Percentiles rank a stretch among this genome's conserved stretches.
phyloP scores from a whole-genome alignment of 495 filamentous ascomycete genomes.

The Melanomma pulvis-pyrius region DNA sequence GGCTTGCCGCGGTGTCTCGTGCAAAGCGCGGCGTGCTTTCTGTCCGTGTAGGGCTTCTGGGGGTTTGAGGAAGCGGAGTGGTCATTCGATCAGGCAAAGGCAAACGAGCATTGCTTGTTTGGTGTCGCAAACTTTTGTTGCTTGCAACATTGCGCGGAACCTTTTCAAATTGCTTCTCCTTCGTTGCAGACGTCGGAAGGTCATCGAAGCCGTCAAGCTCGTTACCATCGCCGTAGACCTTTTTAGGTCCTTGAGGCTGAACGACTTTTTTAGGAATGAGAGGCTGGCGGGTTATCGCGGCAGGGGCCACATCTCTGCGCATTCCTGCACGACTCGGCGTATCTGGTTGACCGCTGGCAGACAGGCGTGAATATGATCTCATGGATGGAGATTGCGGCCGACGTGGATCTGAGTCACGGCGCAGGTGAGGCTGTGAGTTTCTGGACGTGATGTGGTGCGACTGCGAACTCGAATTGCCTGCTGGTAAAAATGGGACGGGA shows the following conservation, averaged over 20 bases:
- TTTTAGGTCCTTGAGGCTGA: constrained; percentile 67
- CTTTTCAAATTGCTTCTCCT: constrained; percentile 80
- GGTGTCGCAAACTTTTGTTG: constrained; percentile 59
- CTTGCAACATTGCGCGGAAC: constrained; percentile 64
- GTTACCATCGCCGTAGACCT: constrained; percentile 87
- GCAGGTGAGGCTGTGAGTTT: constrained; percentile 66
- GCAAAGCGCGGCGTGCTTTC: constrained; percentile 79
- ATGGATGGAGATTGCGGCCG: constrained; percentile 57
- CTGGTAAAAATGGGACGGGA: constrained; percentile 78
- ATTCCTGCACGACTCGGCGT: constrained; percentile 44
- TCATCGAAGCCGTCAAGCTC: constrained; percentile 95
- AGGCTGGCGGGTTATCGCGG: constrained; percentile 57
- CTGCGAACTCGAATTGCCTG: constrained; percentile 70
- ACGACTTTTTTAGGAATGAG: constrained; percentile 62
- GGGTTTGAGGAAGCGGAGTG: constrained; percentile 61
- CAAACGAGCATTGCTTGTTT: constrained; percentile 36
- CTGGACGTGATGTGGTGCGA: constrained; percentile 81
- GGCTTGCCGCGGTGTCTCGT: constrained; percentile 85
- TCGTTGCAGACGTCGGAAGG: constrained; percentile 80
- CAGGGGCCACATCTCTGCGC: constrained; percentile 47
- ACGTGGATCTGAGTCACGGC: constrained; percentile 69
- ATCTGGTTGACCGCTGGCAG: constrained; percentile 53
- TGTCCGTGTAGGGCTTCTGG: constrained; percentile 52
- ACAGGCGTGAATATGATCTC: constrained; percentile 54
- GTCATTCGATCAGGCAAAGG: constrained; percentile 33